Percentiles rank a stretch among this genome's conserved stretches.
phyloP scores from a whole-genome alignment of 2,329 filamentous ascomycete genomes.

The Fusarium sp. region DNA sequence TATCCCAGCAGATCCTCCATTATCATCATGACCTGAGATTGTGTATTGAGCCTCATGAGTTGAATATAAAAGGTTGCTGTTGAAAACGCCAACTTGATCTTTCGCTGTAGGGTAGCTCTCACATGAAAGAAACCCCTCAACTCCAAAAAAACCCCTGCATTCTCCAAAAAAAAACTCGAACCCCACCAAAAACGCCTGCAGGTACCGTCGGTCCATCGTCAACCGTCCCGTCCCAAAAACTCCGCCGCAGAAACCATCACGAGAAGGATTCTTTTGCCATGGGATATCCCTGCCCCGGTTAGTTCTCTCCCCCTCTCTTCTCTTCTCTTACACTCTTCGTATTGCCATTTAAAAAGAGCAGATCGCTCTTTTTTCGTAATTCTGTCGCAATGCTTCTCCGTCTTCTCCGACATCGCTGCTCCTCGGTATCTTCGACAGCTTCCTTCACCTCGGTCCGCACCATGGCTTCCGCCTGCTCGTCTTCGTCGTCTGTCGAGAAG shows the following conservation, averaged over 20 bases:
- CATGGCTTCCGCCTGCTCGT: slow-evolving; percentile 38
- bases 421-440: slow-evolving; percentile 5
- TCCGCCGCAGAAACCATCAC: slow-evolving; percentile 64
- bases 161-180: slow-evolving; percentile 18
- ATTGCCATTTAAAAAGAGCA: neutral
- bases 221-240: slow-evolving; percentile 54
- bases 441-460: slow-evolving; percentile 31
- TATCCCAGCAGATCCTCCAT: neutral
- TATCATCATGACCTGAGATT: neutral
- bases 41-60: neutral
- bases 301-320: slow-evolving; percentile 5
- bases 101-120: slow-evolving; percentile 25
- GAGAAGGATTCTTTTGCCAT: slow-evolving; percentile 43
- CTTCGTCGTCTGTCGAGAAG: slow-evolving; percentile 52
- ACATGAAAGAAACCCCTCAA: slow-evolving; percentile 24
- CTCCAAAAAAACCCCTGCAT: slow-evolving; percentile 34
- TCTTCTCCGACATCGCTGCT: slow-evolving; percentile 32
- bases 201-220: neutral
- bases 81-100: too few relatives aligned
- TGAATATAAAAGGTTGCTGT: neutral
- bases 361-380: neutral
- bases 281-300: slow-evolving; percentile 33
- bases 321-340: neutral
- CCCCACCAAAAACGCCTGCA: slow-evolving; percentile 12
- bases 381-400: slow-evolving; percentile 29